Evolutionary conservation across 225 moss, liverwort and hornwort species (phyloP), one percentile per base, ranked within the genome.

Genomic region (Antitrichia curtipendula): DNA sequence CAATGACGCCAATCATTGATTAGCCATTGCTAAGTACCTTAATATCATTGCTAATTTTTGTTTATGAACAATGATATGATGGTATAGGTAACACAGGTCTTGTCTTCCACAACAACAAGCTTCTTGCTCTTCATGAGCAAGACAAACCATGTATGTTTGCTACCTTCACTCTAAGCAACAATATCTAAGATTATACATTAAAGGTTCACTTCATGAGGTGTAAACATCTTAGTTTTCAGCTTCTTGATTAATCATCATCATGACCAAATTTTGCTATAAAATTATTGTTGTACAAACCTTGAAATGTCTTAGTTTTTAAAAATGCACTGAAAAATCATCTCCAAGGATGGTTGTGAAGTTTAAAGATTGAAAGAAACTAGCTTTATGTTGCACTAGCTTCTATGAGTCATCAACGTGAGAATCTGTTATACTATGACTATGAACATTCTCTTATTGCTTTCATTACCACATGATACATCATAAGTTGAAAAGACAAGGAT

Each of bases 31-130:
- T 68, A 23, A 23, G 13, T 23, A 13, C 40, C 4, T 24, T 40
- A 4, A 69, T 40, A 24, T 24, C 7, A 40, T 0, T 23, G 5
- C 8, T 1, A 25, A 70, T 25, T 5, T 70, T 70, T 70, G 1
- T 13, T 27, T 43, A 27, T 41, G 3, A 27, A 70, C 9, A 70
- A 41, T 70, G 25, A 4, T 41, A 27, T 27, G 3, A 28, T 71
- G 70, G 8, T 27, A 89, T 84, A 94, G 92, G 68, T 6, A 96
- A 96, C n/a, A 93, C 93, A 27, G 69, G 88, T 62, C 80, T 85
- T 0, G 17, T 77, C 40, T 85, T 77, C 54, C 85, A 77, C 16
- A 77, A 85, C 63, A 76, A 77, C 16, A 85, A 85, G 85, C 85
- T 85, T 53, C 77, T 85, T 65, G 77, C 77, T 0, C 85, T 85